These are phyloP conservation scores for Aaosphaeria pasadenensis DNA, from an alignment of 2,329 filamentous ascomycete species.

Conservation along the genomic window DNA sequence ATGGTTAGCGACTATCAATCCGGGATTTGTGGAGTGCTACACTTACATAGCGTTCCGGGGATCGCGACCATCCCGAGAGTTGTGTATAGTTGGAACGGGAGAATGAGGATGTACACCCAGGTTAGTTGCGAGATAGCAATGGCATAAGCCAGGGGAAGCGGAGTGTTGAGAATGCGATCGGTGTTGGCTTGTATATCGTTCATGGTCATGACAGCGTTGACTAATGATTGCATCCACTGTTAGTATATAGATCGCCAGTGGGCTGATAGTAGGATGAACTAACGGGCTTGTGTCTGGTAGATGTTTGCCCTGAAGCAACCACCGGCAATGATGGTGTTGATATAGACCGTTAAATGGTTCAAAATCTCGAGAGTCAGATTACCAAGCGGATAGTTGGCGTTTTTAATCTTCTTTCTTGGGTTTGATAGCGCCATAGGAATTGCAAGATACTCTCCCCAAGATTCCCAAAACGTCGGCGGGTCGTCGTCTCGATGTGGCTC, in stretches of 20 bases:
- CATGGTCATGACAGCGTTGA: constrained; percentile 60
- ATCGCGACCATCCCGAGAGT: constrained; percentile 71
- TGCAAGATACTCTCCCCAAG: constrained; percentile 69
- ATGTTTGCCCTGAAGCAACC: constrained; percentile 56
- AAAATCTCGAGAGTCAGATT: constrained; percentile 83
- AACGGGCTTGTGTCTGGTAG: constrained; percentile 52
- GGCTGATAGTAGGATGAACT: constrained; percentile 24
- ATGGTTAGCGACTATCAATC: no score
- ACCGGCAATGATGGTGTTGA: constrained; percentile 59
- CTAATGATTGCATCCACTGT: constrained; percentile 17
- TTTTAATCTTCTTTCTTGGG: constrained; percentile 74
- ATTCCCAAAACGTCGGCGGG: constrained; percentile 32
- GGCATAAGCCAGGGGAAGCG: constrained; percentile 76
- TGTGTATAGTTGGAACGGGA: constrained; percentile 75
- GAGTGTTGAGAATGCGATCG: constrained; percentile 78
- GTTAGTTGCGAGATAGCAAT: constrained; percentile 85
- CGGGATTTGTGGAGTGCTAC: no score
- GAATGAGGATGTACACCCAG: constrained; percentile 75
- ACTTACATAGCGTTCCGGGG: constrained; percentile 48
- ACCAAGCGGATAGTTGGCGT: constrained; percentile 67
- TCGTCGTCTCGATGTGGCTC: not conserved
- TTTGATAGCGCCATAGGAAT: constrained; percentile 75
- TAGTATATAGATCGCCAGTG: no score
- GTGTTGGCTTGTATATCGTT: constrained; percentile 71
- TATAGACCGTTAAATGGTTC: constrained; percentile 65